Conservation (phyloP, 1,284 basidiomycete genomes). For the Marasmius tenuissimus region DNA sequence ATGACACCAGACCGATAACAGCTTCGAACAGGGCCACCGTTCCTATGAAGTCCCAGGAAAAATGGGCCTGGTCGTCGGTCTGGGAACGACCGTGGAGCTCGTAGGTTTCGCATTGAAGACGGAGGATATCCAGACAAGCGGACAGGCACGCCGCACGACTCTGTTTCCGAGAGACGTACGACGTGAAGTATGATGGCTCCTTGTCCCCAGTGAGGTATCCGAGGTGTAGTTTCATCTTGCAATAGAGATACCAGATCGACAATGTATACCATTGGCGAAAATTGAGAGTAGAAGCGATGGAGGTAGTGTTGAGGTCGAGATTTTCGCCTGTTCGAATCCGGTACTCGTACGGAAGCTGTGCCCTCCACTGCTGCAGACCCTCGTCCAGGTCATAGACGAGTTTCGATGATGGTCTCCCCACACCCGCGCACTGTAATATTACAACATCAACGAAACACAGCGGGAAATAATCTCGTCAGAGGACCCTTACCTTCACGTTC, state of each 20-base stretch:
- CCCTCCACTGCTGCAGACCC: conserved; percentile 43
- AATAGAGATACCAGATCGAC: conserved; percentile 39
- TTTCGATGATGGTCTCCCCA: conserved; percentile 32
- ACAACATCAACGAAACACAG: conserved; percentile 1
- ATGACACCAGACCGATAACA: conserved; percentile 36
- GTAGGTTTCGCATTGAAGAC: background rate
- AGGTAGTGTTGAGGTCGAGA: conserved; percentile 18
- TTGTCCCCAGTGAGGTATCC: conserved; percentile 30
- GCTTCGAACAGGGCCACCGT: conserved; percentile 41
- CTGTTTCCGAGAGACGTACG: conserved; percentile 13
- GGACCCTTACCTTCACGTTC: conserved; percentile 35
- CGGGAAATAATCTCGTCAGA: background rate
- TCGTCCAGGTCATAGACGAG: conserved; percentile 41
- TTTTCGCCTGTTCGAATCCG: conserved; percentile 14
- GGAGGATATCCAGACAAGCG: background rate
- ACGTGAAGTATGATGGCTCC: conserved; percentile 3
- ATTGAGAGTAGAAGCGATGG: conserved; percentile 19
- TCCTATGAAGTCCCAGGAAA: conserved; percentile 36
- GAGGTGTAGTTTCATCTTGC: conserved; percentile 36
- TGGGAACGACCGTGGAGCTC: conserved; percentile 5
- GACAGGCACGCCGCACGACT: conserved; percentile 18
- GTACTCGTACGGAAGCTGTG: conserved; percentile 35
- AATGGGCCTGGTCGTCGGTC: conserved; percentile 15
- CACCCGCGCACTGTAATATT: conserved; percentile 37
- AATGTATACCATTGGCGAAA: conserved; percentile 36